Evolutionary conservation across 2,329 filamentous ascomycete species (phyloP).

Genomic region (Sclerotinia glacialis): DNA sequence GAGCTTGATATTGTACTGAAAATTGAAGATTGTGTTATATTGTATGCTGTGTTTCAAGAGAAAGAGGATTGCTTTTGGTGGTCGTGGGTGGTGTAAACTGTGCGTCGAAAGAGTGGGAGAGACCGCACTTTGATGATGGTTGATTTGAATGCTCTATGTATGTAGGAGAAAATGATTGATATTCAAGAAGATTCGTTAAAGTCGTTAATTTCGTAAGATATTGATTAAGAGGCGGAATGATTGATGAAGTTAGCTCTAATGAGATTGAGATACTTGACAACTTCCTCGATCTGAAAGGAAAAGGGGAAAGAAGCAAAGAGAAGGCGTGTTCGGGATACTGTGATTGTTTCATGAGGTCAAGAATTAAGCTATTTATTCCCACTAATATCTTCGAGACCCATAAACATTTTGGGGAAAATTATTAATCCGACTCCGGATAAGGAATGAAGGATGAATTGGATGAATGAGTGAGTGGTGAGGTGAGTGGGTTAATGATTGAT

Average conservation of each 20-base stretch:
- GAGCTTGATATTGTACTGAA: neutral
- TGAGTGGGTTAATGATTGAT: neutral
- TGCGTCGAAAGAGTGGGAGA: slow-evolving; percentile 16
- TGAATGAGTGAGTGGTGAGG: too few relatives aligned
- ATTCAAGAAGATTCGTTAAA: slow-evolving; percentile 39
- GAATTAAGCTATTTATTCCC: slow-evolving; percentile 1
- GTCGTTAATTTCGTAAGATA: slow-evolving; percentile 37
- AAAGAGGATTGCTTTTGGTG: neutral
- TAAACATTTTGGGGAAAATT: neutral
- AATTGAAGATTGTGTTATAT: neutral
- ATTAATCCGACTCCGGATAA: slow-evolving; percentile 18
- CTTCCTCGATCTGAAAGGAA: slow-evolving; percentile 10
- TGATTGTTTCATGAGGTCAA: slow-evolving; percentile 15
- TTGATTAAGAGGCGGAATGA: slow-evolving; percentile 22
- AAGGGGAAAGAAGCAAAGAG: slow-evolving; percentile 9
- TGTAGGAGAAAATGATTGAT: slow-evolving; percentile 9
- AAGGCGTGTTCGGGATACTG: neutral
- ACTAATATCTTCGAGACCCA: neutral
- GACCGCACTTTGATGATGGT: neutral
- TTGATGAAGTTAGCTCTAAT: neutral
- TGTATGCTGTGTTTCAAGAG: neutral
- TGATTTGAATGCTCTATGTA: slow-evolving; percentile 5
- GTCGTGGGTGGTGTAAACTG: neutral
- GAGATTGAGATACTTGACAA: neutral
- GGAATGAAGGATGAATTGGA: neutral